Evolutionary conservation across 1,284 basidiomycete genomes (phyloP).

Genomic region (Boletus sp.): DNA sequence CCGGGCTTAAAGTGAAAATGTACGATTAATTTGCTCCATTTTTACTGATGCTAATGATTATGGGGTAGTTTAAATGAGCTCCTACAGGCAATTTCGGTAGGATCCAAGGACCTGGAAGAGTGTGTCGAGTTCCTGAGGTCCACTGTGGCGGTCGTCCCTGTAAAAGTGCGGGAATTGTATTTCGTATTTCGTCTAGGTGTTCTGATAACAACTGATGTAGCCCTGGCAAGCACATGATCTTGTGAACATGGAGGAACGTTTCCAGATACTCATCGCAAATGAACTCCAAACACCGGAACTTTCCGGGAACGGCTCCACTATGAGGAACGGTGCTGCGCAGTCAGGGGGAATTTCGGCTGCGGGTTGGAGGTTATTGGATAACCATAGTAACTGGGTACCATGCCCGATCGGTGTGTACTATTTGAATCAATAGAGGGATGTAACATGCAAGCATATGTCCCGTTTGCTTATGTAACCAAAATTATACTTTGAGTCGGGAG

Average conservation of each 20-base stretch:
- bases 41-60: conserved; percentile 10
- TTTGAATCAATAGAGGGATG: conserved; percentile 4
- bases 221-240: conserved; percentile 51
- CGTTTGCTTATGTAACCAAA: too few relatives aligned
- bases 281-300: conserved; percentile 6
- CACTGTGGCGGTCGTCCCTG: conserved; percentile 1
- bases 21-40: conserved; percentile 22
- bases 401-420: conserved; percentile 64
- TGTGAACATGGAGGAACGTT: conserved; percentile 53
- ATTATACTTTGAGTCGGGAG: too few relatives aligned
- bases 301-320: not conserved
- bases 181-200: not conserved
- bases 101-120: conserved; percentile 20
- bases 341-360: conserved; percentile 1
- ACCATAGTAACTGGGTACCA: conserved; percentile 50
- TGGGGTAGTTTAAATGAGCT: conserved; percentile 22
- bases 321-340: not conserved
- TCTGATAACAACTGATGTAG: conserved; percentile 28
- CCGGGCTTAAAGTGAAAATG: conserved; percentile 37
- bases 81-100: conserved; percentile 19
- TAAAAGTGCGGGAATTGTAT: conserved; percentile 15
- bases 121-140: conserved; percentile 17
- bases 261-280: conserved; percentile 39
- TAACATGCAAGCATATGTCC: not conserved
- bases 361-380: conserved; percentile 56